Base-by-base conservation (phyloP, 163 green algal species). In the Scenedesmus sp. region DNA sequence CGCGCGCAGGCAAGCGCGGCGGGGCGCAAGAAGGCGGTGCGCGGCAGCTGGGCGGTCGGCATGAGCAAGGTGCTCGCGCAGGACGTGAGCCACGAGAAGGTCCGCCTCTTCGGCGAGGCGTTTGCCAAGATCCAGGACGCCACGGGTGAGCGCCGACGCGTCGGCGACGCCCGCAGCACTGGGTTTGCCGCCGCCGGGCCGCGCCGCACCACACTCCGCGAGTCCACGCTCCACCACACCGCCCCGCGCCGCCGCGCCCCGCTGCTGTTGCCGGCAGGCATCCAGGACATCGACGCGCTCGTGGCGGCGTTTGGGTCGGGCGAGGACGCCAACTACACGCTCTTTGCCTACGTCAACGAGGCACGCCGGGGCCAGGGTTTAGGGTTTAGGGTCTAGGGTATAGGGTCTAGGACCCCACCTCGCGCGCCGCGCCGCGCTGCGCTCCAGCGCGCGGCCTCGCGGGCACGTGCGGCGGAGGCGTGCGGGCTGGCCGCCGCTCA, bases 331-430 rank as follows among this genome's bases (percentile, higher is more conserved):
- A 96, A 95, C 89, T 97, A 95, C 89, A 92, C 83, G 14, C 88
- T 97, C 56, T 97, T 97, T 85, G 95, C 92, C 85, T 97, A 96
- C 67, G 89, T 98, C 15, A 94, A 96, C 63, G n/a, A n/a, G n/a
- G n/a, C n/a, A n/a, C n/a, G n/a, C n/a, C n/a, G n/a, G n/a, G n/a
- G n/a, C n/a, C n/a, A 88, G 95, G 79, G 77, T 85, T 53, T 11
- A 14, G 45, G 13, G 13, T 11, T n/a, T n/a, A n/a, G n/a, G n/a
- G n/a, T n/a, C n/a, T n/a, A n/a, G n/a, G n/a, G n/a, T n/a, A n/a
- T n/a, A n/a, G n/a, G n/a, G n/a, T n/a, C n/a, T n/a, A n/a, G n/a
- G n/a, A n/a, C n/a, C n/a, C n/a, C n/a, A n/a, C 45, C 13, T 14
- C 13, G 13, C 11, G 14, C 45, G 45, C 11, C 45, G 45, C 45